Conservation (phyloP, 257 asterid genomes). For the Solanum peruvianum region DNA sequence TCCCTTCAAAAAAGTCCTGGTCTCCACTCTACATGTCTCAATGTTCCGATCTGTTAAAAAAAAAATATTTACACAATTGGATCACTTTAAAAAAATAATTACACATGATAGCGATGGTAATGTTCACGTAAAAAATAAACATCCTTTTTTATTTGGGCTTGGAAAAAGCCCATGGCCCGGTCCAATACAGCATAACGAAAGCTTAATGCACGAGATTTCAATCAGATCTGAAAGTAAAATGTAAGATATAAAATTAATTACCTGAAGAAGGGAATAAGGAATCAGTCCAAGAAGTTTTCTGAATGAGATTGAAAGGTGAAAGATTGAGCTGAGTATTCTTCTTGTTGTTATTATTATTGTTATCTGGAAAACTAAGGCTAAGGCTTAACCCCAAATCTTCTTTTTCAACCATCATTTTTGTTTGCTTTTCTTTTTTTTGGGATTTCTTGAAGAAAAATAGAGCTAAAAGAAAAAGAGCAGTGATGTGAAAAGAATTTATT, state of each 20-base stretch:
- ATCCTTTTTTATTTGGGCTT: not conserved
- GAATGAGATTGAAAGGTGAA: conserved; percentile 7
- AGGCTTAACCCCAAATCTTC: conserved; percentile 69
- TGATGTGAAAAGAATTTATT: not conserved
- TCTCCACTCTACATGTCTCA: conserved; percentile 30
- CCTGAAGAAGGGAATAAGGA: conserved; percentile 39
- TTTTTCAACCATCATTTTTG: conserved; percentile 35
- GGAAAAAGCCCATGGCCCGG: not conserved
- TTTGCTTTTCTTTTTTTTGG: not conserved
- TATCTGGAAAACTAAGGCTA: conserved; percentile 43
- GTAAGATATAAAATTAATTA: not conserved
- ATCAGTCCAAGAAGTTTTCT: conserved; percentile 29
- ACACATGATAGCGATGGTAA: not conserved
- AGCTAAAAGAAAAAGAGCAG: not conserved
- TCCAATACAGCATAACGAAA: not conserved
- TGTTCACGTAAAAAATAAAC: not conserved
- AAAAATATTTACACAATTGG: not conserved
- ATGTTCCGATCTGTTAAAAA: conserved; percentile 30
- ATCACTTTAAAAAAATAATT: not conserved
- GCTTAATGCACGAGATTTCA: not conserved
- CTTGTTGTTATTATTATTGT: not conserved
- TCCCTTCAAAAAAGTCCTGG: conserved; percentile 45
- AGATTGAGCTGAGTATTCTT: conserved; percentile 23
- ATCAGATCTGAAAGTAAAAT: conserved; percentile 4
- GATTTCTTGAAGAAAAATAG: not conserved